Evolutionary conservation across 1,139 yeast species (phyloP).

Genomic region (Nadsonia commutata): DNA sequence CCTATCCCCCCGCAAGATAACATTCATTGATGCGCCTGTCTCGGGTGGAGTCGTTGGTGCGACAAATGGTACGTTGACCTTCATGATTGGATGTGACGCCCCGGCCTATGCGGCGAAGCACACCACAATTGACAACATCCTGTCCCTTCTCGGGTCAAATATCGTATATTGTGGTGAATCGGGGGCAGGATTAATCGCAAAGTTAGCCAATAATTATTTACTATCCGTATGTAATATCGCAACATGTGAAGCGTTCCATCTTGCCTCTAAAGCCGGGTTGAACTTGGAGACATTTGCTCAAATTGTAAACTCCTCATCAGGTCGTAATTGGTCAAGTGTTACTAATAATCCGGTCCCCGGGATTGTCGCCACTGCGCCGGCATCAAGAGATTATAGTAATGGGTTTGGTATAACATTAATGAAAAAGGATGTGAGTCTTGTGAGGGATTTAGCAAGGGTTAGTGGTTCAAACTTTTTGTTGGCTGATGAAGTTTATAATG

Average conservation of each 20-base stretch:
- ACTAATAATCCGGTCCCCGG: constrained; percentile 48
- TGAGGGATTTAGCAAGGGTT: constrained; percentile 32
- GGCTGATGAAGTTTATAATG: constrained; percentile 17
- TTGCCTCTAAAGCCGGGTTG: constrained; percentile 41
- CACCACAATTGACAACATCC: constrained; percentile 15
- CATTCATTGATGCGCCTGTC: constrained; percentile 43
- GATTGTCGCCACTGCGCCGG: constrained; percentile 33
- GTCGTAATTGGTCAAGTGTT: constrained; percentile 46
- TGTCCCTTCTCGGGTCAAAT: constrained; percentile 37
- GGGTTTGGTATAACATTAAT: constrained; percentile 44
- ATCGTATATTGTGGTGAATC: constrained; percentile 43
- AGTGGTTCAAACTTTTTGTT: constrained; percentile 16
- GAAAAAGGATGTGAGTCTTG: constrained; percentile 43
- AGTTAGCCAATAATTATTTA: constrained; percentile 43
- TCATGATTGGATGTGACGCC: constrained; percentile 38
- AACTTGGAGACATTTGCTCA: constrained; percentile 36
- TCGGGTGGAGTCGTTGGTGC: constrained; percentile 53
- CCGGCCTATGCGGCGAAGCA: neutral
- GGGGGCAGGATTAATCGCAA: constrained; percentile 47
- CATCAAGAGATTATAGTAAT: constrained; percentile 34
- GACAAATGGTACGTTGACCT: constrained; percentile 38
- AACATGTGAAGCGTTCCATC: constrained; percentile 44
- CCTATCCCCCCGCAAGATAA: constrained; percentile 11
- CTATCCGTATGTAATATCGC: constrained; percentile 46
- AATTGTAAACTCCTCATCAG: constrained; percentile 43